phyloP scores from a whole-genome alignment of 106 monocot genomes.

The Vanilla planifolia region DNA sequence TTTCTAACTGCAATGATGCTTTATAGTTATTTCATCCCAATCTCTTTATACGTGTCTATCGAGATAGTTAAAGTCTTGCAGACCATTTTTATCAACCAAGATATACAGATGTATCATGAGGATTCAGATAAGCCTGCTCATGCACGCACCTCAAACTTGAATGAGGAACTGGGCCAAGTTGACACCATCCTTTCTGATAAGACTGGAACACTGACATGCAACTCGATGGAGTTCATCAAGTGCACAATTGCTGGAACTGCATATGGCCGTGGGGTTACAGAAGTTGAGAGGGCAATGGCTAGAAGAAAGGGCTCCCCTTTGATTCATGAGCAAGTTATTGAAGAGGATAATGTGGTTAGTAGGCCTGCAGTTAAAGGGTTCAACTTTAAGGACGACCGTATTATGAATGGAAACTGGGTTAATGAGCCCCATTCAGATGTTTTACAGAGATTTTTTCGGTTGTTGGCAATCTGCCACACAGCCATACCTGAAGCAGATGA shows the following conservation, averaged over 20 bases:
- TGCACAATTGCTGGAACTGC: conserved; percentile 71
- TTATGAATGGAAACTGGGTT: conserved; percentile 79
- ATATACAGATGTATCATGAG: conserved; percentile 78
- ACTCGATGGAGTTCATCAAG: conserved; percentile 95
- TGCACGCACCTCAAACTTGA: conserved; percentile 89
- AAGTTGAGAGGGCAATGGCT: conserved; percentile 80
- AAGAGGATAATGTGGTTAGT: conserved; percentile 7
- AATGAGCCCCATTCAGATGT: conserved; percentile 41
- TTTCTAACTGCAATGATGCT: conserved; percentile 92
- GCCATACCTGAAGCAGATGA: conserved; percentile 80
- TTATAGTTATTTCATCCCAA: conserved; percentile 79
- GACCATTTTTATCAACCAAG: conserved; percentile 79
- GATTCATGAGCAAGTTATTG: conserved; percentile 5
- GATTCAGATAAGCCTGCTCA: conserved; percentile 81
- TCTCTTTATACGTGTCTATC: conserved; percentile 87
- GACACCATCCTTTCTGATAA: conserved; percentile 86
- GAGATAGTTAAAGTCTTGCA: conserved; percentile 86
- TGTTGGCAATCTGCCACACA: conserved; percentile 80
- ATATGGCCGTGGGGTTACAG: conserved; percentile 75
- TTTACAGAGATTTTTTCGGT: conserved; percentile 53
- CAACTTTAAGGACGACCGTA: conserved; percentile 68
- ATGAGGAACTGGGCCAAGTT: conserved; percentile 90
- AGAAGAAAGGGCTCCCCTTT: conserved; percentile 41
- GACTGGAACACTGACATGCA: conserved; percentile 85
- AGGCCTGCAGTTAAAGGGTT: conserved; percentile 64